Base-by-base conservation (phyloP, 2,329 filamentous ascomycete species). In the Neurospora sp. region DNA sequence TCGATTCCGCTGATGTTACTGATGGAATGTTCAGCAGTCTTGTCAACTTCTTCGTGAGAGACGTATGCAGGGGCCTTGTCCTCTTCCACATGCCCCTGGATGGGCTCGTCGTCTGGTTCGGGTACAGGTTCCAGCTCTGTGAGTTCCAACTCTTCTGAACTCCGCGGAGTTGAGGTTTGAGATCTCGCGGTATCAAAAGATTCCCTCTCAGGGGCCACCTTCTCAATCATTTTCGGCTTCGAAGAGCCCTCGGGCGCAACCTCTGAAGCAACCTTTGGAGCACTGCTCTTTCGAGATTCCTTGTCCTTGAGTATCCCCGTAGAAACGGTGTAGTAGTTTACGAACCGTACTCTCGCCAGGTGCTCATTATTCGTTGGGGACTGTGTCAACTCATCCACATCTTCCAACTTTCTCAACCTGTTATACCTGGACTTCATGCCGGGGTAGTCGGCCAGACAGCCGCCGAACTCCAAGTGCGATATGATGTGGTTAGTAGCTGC, bases 281-380 rank as follows among this genome's bases (percentile, higher is more conserved):
- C 28, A 62, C 13, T 62, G 7, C 1, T 33, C 23, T 36, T 62
- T 15, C 52, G 28, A 62, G 52, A 1, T 3, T 33, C 52, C 28
- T 62, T 62, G 13, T 62, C 28, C 74, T 91, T 93, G 2, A 85
- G 84, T 71, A 88, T 84, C 3, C 93, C 93, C 10, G 91, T 90
- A 73, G 91, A 93, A n/a, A 91, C 86, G 1, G 93, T 97, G 77
- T 95, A 97, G 78, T 97, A 97, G 77, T 97, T 97, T 70, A 93
- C 84, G 76, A 97, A 97, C 17, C 93, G 86, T 11, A 96, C 87
- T 68, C 90, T 84, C 2, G 83, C 81, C 46, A 52, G 11, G 2
- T 52, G n/a, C 8, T 62, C 52, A 15, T 36, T 36, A 15, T 36
- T 15, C 4, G 19, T 28, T 1, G 81, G 76, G 3, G 81, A 73